Evolutionary conservation across 1,284 basidiomycete species (phyloP), one percentile per base, ranked within the genome.

Genomic region (Phaffia rhodozyma): DNA sequence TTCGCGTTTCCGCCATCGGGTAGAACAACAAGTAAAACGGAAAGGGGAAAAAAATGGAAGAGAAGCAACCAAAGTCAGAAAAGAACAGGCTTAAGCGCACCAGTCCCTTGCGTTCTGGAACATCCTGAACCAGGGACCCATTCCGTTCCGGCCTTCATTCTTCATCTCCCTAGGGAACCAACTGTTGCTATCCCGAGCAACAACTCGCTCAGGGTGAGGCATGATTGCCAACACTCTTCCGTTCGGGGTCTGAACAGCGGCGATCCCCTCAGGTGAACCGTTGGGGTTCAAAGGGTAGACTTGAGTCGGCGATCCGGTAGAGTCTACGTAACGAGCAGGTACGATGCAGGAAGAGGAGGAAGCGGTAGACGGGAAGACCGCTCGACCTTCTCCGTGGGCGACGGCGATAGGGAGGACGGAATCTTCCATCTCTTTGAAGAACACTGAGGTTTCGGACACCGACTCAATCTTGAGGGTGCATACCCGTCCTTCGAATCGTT

Each of bases 211-310:
- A 0, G 91, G 91, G 75, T 94, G 94, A 32, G 94, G 94, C 96
- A 98, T 98, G 70, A 98, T 77, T 7, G 89, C 91, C 65, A 98
- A 79, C 18, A 98, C 86, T 21, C 93, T 82, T 20, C 94, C 94
- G 69, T 86, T 81, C 3, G 83, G 80, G 3, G 91, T 91, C 70
- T 90, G 86, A 48, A 98, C 82, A 29, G 91, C 94, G 13, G 92
- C 88, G 63, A 97, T 84, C 23, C 91, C 94, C 13, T 81, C 84
- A 0, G 86, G 83, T 70, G 86, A 88, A 50, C 96, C 94, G 75
- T 98, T 99, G 34, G 96, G 94, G 76, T 98, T 98, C 71, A 86
- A 78, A n/a, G 92, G 92, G 75, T 96, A 96, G 34, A 78, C 72
- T 69, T 85, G 82, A 0, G 92, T 89, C 13, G 85, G 81, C 48